phyloP scores from a whole-genome alignment of 192 early-diverging fungal genomes.

The Chytriomyces sp. region DNA sequence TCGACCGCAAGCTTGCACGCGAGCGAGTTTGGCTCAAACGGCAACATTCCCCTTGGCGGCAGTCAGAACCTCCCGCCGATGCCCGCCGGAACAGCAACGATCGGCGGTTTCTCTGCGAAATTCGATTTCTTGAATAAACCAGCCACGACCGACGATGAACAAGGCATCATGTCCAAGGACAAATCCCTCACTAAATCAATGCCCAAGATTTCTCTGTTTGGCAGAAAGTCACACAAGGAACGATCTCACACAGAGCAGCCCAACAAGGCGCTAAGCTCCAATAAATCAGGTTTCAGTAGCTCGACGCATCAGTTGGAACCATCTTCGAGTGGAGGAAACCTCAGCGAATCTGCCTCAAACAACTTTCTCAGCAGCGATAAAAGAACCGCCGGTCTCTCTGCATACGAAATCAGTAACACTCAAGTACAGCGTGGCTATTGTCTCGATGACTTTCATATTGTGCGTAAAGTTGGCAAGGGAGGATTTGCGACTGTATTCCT shows the following conservation, averaged over 20 bases:
- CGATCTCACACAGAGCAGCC: conserved; percentile 29
- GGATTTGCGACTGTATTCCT: conserved; percentile 59
- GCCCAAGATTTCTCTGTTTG: conserved; percentile 35
- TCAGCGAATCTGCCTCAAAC: no score
- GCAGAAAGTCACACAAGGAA: conserved; percentile 23
- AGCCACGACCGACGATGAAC: background rate
- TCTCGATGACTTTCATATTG: conserved; percentile 57
- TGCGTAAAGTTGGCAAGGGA: conserved; percentile 55
- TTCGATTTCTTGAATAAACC: conserved; percentile 16
- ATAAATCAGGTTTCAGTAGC: background rate
- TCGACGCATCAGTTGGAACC: background rate
- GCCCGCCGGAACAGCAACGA: background rate
- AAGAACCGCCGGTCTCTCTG: conserved; percentile 43
- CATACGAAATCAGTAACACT: conserved; percentile 48
- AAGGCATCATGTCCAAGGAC: conserved; percentile 16
- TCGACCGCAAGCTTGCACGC: background rate
- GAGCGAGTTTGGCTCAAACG: background rate
- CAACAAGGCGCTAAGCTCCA: background rate
- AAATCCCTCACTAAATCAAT: conserved; percentile 16
- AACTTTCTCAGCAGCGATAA: background rate
- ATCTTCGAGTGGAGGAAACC: background rate
- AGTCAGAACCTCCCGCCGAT: background rate
- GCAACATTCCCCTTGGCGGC: conserved; percentile 1
- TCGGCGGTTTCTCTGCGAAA: background rate
- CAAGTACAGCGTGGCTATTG: conserved; percentile 27